Evolutionary conservation across 805 yeast species (phyloP).

Genomic region (Pichia paraexigua): DNA sequence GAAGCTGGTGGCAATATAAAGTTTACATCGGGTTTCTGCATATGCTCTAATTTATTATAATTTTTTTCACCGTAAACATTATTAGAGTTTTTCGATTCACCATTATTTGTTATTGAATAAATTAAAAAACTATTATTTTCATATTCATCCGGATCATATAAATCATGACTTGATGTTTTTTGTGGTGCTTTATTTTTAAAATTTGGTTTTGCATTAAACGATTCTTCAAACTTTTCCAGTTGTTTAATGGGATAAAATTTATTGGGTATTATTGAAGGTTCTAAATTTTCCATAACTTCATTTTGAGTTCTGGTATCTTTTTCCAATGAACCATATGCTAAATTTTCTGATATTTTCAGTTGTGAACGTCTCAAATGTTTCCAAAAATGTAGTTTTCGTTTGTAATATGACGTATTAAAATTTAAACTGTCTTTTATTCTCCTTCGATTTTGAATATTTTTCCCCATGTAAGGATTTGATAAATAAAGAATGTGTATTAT

Average conservation of each 20-base stretch:
- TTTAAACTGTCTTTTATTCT: neutral
- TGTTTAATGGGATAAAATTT: neutral
- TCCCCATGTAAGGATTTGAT: neutral
- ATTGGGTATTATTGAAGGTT: neutral
- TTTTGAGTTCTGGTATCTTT: constrained; percentile 4
- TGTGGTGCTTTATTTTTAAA: neutral
- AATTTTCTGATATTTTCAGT: neutral
- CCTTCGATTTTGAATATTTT: neutral
- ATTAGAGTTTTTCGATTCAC: neutral
- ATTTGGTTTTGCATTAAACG: neutral
- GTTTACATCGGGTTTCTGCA: neutral
- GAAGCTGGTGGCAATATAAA: constrained; percentile 7
- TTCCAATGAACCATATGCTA: constrained; percentile 2
- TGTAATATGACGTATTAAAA: neutral
- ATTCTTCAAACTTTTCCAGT: neutral
- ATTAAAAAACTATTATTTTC: neutral
- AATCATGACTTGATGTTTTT: neutral
- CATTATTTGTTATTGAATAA: neutral
- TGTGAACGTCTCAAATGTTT: constrained; percentile 6
- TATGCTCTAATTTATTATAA: neutral
- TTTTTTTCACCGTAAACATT: neutral
- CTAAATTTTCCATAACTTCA: neutral
- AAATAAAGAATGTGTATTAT: neutral
- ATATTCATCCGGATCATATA: neutral
- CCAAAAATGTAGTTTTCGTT: constrained; percentile 1